Percentiles rank a stretch among this genome's conserved stretches.
Evolutionary conservation across 306 rosid species (phyloP).

Genomic region (Spatholobus suberectus): DNA sequence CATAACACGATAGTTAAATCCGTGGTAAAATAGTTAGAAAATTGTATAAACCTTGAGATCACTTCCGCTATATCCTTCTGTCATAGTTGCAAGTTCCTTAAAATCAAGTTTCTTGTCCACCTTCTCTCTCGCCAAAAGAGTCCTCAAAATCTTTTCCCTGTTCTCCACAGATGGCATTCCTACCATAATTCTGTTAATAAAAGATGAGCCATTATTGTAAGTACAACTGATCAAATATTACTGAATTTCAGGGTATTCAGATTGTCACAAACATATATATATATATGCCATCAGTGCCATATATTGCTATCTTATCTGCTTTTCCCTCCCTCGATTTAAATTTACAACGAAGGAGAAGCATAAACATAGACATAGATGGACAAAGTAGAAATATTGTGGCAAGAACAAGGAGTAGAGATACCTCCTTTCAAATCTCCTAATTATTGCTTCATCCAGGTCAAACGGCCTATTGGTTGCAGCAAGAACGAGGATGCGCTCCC

Average conservation of each 20-base stretch:
- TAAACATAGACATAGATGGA: not conserved
- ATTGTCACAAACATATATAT: not conserved
- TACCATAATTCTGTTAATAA: conserved; percentile 79
- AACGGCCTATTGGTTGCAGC: conserved; percentile 97
- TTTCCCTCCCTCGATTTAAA: not conserved
- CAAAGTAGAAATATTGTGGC: not conserved
- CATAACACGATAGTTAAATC: not conserved
- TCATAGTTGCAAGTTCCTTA: conserved; percentile 79
- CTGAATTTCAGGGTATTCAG: conserved; percentile 4
- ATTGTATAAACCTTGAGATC: conserved; percentile 74
- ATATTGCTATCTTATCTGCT: not conserved
- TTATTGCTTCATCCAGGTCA: conserved; percentile 96
- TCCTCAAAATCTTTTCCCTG: conserved; percentile 80
- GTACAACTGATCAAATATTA: conserved; percentile 5
- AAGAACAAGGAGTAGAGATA: conserved; percentile 33
- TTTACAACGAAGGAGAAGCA: too few relatives aligned
- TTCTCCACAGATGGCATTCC: conserved; percentile 79
- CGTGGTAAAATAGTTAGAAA: not conserved
- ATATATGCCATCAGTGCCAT: too few relatives aligned
- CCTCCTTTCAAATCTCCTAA: conserved; percentile 95
- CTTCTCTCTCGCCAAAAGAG: conserved; percentile 78
- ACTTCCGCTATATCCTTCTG: conserved; percentile 94
- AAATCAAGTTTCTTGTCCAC: conserved; percentile 64
- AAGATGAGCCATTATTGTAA: conserved; percentile 7
- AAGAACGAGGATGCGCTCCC: conserved; percentile 88